Conservation (phyloP, 2,329 filamentous ascomycete genomes). For the Orbilia blumenaviensis region DNA sequence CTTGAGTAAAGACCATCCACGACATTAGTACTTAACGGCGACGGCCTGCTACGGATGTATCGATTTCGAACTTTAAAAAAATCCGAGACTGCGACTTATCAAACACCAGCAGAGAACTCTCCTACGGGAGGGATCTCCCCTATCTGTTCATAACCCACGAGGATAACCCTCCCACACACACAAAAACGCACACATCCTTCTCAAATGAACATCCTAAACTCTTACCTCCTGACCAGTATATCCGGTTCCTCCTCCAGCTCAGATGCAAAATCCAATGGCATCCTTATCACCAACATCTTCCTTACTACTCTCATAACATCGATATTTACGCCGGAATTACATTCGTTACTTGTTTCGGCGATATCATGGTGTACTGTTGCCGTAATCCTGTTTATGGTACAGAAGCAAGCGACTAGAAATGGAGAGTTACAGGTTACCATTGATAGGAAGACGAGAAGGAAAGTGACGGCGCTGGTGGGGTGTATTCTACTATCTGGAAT, state of each 20-base stretch:
- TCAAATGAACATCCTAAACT: constrained; percentile 49
- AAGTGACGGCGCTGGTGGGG: constrained; percentile 39
- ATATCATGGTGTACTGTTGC: constrained; percentile 51
- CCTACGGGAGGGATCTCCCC: constrained; percentile 7
- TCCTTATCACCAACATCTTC: constrained; percentile 35
- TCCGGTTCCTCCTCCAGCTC: constrained; percentile 30
- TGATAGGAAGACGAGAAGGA: constrained; percentile 45
- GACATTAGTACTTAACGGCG: neutral
- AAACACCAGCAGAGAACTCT: neutral
- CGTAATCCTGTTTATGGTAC: constrained; percentile 37
- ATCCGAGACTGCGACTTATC: neutral
- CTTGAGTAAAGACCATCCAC: neutral
- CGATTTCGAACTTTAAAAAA: neutral
- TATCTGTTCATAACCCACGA: neutral
- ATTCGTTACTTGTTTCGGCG: constrained; percentile 37
- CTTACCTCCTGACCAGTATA: constrained; percentile 44
- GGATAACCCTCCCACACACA: no score
- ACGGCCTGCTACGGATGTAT: neutral
- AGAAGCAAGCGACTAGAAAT: constrained; percentile 23
- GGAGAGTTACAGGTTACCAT: constrained; percentile 28
- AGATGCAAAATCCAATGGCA: constrained; percentile 21
- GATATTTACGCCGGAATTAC: constrained; percentile 41
- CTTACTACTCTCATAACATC: constrained; percentile 32
- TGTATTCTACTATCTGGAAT: constrained; percentile 46
- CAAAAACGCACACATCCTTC: neutral